These are phyloP conservation scores for Dactylellina haptotyla DNA, from an alignment of 2,329 filamentous ascomycete genomes.

Conservation along the genomic window DNA sequence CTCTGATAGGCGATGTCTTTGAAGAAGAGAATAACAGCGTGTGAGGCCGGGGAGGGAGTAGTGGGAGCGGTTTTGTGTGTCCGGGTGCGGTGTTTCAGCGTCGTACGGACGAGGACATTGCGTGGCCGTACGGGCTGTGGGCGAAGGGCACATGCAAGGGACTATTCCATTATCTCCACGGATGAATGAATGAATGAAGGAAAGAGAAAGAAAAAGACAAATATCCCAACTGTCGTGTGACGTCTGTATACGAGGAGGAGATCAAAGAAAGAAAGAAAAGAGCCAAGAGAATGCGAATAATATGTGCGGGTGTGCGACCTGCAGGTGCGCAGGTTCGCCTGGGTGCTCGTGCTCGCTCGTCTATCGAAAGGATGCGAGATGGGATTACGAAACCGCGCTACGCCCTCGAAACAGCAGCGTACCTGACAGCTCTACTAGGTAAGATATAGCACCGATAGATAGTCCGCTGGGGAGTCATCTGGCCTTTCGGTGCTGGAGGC, in stretches of 20 bases:
- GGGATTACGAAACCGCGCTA: not conserved
- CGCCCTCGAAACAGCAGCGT: not conserved
- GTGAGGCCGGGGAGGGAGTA: not conserved
- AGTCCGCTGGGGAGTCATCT: not conserved
- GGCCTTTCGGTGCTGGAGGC: not conserved
- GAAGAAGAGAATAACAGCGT: not conserved
- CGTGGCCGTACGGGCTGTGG: constrained; percentile 23
- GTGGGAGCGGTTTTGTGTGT: not conserved
- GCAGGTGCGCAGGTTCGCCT: not conserved
- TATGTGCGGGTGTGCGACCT: not conserved
- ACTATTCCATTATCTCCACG: not conserved
- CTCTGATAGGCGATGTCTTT: too few relatives aligned
- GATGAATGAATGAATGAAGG: not conserved
- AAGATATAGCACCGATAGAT: not conserved
- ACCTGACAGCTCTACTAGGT: not conserved
- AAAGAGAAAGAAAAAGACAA: not conserved
- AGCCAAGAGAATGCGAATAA: not conserved
- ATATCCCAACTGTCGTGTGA: not conserved
- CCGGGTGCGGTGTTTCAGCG: not conserved
- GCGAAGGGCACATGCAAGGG: constrained; percentile 33
- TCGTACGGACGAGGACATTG: not conserved
- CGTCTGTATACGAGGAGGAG: not conserved
- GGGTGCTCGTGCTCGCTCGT: not conserved
- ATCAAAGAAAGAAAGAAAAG: not conserved
- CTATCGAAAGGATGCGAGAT: not conserved